These are phyloP conservation scores for Suhomyces guaymorum DNA, from an alignment of 1,139 yeast species.

Conservation along the genomic window DNA sequence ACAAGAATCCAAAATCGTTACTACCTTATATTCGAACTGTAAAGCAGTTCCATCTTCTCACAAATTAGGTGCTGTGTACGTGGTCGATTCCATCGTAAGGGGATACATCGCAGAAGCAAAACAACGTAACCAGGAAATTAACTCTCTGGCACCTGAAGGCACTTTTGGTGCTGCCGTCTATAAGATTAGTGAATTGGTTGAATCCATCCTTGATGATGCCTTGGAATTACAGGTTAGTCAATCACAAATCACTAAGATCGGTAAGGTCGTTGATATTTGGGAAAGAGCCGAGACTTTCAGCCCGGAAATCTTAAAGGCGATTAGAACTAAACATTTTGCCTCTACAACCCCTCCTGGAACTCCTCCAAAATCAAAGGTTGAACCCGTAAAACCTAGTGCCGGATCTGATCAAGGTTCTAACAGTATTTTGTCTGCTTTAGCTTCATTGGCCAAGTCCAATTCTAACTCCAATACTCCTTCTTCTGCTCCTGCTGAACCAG, in stretches of 20 bases:
- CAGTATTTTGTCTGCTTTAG: slow-evolving; percentile 65
- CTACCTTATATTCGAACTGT: slow-evolving; percentile 65
- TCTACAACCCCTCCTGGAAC: slow-evolving; percentile 60
- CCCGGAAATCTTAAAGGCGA: slow-evolving; percentile 51
- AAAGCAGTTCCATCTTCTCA: slow-evolving; percentile 76
- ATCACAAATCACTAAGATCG: slow-evolving; percentile 66
- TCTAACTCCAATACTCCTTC: slow-evolving; percentile 30
- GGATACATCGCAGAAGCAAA: slow-evolving; percentile 78
- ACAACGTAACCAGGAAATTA: slow-evolving; percentile 47
- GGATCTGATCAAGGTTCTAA: slow-evolving; percentile 46
- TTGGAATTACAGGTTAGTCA: slow-evolving; percentile 52
- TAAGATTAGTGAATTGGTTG: slow-evolving; percentile 59
- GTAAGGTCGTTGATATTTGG: slow-evolving; percentile 91
- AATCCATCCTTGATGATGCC: slow-evolving; percentile 60
- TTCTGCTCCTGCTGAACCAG: slow-evolving; percentile 24
- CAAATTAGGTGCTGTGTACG: slow-evolving; percentile 87
- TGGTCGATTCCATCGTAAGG: slow-evolving; percentile 89
- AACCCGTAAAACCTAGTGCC: slow-evolving; percentile 24
- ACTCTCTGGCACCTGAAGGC: slow-evolving; percentile 61
- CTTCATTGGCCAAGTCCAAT: slow-evolving; percentile 48
- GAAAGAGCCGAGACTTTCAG: slow-evolving; percentile 79
- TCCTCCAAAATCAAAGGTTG: slow-evolving; percentile 43
- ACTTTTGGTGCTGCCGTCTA: slow-evolving; percentile 73
- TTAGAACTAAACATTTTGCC: slow-evolving; percentile 61
- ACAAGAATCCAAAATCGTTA: slow-evolving; percentile 59